Evolutionary conservation across 257 asterid species (phyloP), one percentile per base, ranked within the genome.

Genomic region (Lycium barbarum): DNA sequence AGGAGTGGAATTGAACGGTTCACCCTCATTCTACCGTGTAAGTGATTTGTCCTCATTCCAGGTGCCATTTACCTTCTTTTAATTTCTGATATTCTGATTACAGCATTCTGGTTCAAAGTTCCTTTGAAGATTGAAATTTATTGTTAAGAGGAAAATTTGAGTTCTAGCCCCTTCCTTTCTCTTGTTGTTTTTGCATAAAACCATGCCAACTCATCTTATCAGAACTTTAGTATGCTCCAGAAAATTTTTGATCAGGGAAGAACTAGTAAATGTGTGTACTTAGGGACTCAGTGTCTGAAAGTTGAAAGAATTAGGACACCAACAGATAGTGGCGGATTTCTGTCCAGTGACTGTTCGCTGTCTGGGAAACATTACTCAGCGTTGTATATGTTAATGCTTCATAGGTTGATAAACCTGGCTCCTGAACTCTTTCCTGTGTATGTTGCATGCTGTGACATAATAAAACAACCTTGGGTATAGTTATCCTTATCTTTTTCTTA

Each of bases 21-120:
- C 95, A 9, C 87, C 92, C 13, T 89, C 93, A n/a, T 88, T 87
- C 78, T 88, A 89, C 88, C 95, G 86, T 67, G 98, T 94, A 87
- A 91, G 98, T 90, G 65, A 38, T 58, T 36, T 87, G 72, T 84
- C 71, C 58, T 73, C 84, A 17, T 36, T 53, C 82, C 76, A 67
- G 59, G 81, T 85, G 71, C 85, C 33, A 57, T 81, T 76, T 81
- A 80, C 65, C 62, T 78, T 14, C 54, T 72, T 17, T 57, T 62
- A 63, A 53, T 51, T 53, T 33, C 65, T 78, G 82, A 54, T 53
- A 53, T 26, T 53, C 49, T 53, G 62, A 53, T 26, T 53, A 7
- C 47, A 78, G 33, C 26, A 3, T 53, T 78, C 82, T 78, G 33
- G 82, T 53, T 74, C 26, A 8, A 55, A 78, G 82, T 53, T 22